Conservation (phyloP, 306 rosid species). For the Parietaria judaica region DNA sequence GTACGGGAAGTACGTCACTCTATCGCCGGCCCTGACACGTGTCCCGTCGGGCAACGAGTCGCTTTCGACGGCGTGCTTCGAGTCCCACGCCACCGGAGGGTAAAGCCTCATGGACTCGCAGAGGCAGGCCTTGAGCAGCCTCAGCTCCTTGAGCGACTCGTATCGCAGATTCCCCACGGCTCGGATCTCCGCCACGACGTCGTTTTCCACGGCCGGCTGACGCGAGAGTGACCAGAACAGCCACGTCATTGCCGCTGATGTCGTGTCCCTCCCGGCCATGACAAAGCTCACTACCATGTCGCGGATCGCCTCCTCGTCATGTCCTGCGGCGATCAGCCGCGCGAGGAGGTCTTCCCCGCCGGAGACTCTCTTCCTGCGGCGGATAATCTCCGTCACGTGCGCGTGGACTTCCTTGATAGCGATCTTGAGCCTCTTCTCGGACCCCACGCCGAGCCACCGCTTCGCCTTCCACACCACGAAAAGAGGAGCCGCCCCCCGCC, state of each 20-base stretch:
- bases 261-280: conserved; percentile 90
- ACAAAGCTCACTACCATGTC: conserved; percentile 82
- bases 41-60: conserved; percentile 75
- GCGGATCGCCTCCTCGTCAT: conserved; percentile 48
- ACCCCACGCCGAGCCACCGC: conserved; percentile 67
- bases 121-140: conserved; percentile 56
- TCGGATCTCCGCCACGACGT: conserved; percentile 45
- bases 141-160: conserved; percentile 39
- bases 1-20: conserved; percentile 80
- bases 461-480: conserved; percentile 62
- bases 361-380: conserved; percentile 28
- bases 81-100: conserved; percentile 93
- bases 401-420: conserved; percentile 50
- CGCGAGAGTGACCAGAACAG: conserved; percentile 67
- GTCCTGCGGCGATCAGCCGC: conserved; percentile 42
- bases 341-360: conserved; percentile 50
- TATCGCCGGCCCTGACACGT: conserved; percentile 49
- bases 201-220: conserved; percentile 26
- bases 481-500: conserved; percentile 66
- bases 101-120: conserved; percentile 80
- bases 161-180: conserved; percentile 17
- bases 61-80: conserved; percentile 58
- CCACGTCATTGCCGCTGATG: conserved; percentile 92
- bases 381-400: conserved; percentile 44
- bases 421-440: conserved; percentile 44